Evolutionary conservation across 257 asterid genomes (phyloP).

Genomic region (Haberlea rhodopensis): DNA sequence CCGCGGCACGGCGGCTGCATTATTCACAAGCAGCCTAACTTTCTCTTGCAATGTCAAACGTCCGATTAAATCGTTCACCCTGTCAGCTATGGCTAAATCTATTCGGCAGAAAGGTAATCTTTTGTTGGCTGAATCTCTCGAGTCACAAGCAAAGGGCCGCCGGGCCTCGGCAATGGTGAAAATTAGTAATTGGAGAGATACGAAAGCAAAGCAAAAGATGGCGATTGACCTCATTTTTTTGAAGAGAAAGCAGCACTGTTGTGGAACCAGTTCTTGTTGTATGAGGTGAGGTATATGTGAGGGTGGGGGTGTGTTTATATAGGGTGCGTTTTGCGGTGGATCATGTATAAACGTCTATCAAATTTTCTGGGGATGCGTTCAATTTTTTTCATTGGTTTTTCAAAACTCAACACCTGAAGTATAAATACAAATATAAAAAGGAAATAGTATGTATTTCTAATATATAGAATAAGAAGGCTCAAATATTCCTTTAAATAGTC

Average conservation of each 20-base stretch:
- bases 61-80: not conserved
- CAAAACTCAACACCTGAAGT: no score
- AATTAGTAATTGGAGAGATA: slow-evolving; percentile 3
- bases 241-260: slow-evolving; percentile 7
- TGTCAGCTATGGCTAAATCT: slow-evolving; percentile 33
- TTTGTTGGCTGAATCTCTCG: slow-evolving; percentile 31
- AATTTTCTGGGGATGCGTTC: no score
- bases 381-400: no score
- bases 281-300: slow-evolving; percentile 11
- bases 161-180: slow-evolving; percentile 28
- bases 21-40: slow-evolving; percentile 3
- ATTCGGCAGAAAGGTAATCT: slow-evolving; percentile 49
- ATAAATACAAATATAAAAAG: no score
- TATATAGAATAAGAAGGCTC: no score
- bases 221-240: slow-evolving; percentile 24
- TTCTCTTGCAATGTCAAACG: not conserved
- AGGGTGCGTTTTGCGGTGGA: slow-evolving; percentile 11
- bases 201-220: slow-evolving; percentile 25
- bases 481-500: no score
- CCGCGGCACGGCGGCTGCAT: slow-evolving; percentile 7
- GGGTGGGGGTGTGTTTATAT: slow-evolving; percentile 27
- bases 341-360: no score
- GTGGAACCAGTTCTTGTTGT: not conserved
- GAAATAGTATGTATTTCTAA: no score
- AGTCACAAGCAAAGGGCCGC: slow-evolving; percentile 71